A percentile compares a stretch with the other conserved stretches of the same genome.
Conservation (phyloP, 1,284 basidiomycete species). For the Leccinum subrobustum region DNA sequence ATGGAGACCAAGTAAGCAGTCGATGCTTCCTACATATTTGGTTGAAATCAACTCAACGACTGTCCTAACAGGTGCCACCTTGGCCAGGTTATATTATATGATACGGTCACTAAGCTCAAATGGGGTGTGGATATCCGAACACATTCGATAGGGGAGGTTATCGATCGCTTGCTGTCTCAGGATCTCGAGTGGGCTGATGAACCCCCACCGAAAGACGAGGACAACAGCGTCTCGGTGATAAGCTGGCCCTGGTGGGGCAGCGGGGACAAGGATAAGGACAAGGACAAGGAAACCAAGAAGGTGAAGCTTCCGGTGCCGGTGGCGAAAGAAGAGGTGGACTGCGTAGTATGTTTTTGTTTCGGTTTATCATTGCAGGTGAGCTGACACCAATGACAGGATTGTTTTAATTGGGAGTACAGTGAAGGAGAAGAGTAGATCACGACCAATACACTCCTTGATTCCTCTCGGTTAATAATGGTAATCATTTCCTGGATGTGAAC, state of each 20-base stretch:
- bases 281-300: constrained; percentile 19
- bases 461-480: neutral
- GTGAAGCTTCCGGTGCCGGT: constrained; percentile 39
- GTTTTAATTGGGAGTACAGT: constrained; percentile 68
- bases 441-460: neutral
- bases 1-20: constrained; percentile 51
- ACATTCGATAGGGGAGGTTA: constrained; percentile 76
- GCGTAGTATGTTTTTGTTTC: constrained; percentile 27
- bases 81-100: constrained; percentile 84
- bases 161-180: constrained; percentile 69
- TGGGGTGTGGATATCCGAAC: constrained; percentile 82
- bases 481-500: neutral
- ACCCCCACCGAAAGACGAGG: constrained; percentile 10
- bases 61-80: constrained; percentile 65
- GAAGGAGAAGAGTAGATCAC: constrained; percentile 16
- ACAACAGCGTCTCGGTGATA: neutral
- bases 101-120: constrained; percentile 79
- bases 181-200: constrained; percentile 59
- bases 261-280: constrained; percentile 21
- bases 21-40: neutral
- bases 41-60: constrained; percentile 14
- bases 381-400: constrained; percentile 47
- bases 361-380: neutral
- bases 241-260: constrained; percentile 32
- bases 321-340: constrained; percentile 44